Evolutionary conservation across 495 filamentous ascomycete species (phyloP), one percentile per base, ranked within the genome.

Genomic region (Penicillium arizonense): DNA sequence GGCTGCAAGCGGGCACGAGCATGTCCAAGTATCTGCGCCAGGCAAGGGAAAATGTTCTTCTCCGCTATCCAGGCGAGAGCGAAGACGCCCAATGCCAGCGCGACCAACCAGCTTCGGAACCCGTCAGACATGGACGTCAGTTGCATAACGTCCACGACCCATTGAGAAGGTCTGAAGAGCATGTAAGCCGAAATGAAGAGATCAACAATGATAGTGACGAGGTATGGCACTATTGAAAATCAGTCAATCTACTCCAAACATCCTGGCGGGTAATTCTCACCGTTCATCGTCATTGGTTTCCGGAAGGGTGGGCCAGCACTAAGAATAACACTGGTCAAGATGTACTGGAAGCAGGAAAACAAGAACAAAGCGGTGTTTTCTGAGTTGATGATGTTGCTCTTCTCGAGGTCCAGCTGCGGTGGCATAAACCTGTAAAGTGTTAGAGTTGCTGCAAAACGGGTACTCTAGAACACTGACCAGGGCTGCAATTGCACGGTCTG

Each of bases 321-420:
- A 12, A 97, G 77, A 12, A 97, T 87, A 50, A 97, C 78, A 12
- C 87, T 95, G 1, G 89, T 83, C 32, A 96, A 76, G 36, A 94
- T 92, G 69, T 99, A 99, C 68, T 97, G 92, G 63, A 89, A 97
- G 59, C 90, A 96, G 1, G 90, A 96, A 20, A 91, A 74, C 40
- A 97, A 71, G 71, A 97, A 99, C 14, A 99, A 73, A 0, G 86
- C 81, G 0, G 91, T 95, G 58, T 97, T 97, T 64, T 97, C 87
- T 11, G 91, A 96, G 60, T 97, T 97, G 49, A 82, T 75, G 44
- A 92, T 83, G 56, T 96, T 94, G 39, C 87, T 87, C 50, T 91
- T 85, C 8, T 93, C 82, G 9, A 77, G 76, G 59, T 90, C 78
- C 28, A 96, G 56, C 14, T 80, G 74, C 3, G 95, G 95, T 16